phyloP scores from a whole-genome alignment of 345 rosid species.

The Dimocarpus longan region DNA sequence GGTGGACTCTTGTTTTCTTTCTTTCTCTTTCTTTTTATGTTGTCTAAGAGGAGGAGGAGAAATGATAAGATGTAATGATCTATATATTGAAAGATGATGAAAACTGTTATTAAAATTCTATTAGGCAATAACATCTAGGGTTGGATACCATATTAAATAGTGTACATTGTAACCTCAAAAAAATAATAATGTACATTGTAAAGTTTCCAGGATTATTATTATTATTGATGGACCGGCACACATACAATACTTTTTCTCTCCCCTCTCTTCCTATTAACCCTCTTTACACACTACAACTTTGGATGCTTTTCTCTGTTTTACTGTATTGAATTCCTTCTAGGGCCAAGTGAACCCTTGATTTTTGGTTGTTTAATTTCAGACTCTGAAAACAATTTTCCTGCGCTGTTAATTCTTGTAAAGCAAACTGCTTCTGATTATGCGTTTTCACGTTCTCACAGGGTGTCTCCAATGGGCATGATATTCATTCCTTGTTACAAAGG shows the following conservation, averaged over 20 bases:
- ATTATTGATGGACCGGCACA: neutral
- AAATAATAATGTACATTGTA: neutral
- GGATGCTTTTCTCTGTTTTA: neutral
- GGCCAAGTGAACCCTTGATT: neutral
- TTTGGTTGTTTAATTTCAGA: neutral
- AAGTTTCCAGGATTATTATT: neutral
- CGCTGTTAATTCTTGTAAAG: neutral
- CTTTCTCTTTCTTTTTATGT: neutral
- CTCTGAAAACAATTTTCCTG: neutral
- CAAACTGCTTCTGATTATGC: conserved; percentile 13
- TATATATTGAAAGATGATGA: neutral
- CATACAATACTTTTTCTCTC: neutral
- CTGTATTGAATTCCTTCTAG: neutral
- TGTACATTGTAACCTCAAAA: neutral
- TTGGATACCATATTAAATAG: neutral
- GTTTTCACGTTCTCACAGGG: conserved; percentile 47
- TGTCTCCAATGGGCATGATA: conserved; percentile 96
- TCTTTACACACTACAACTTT: neutral
- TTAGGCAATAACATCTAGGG: neutral
- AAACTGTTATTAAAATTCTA: neutral
- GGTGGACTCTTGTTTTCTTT: neutral
- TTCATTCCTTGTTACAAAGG: conserved; percentile 98
- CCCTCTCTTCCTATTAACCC: neutral
- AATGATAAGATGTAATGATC: neutral
- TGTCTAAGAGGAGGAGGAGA: neutral